phyloP scores from a whole-genome alignment of 495 filamentous ascomycete species.

The Penicillium salamii region DNA sequence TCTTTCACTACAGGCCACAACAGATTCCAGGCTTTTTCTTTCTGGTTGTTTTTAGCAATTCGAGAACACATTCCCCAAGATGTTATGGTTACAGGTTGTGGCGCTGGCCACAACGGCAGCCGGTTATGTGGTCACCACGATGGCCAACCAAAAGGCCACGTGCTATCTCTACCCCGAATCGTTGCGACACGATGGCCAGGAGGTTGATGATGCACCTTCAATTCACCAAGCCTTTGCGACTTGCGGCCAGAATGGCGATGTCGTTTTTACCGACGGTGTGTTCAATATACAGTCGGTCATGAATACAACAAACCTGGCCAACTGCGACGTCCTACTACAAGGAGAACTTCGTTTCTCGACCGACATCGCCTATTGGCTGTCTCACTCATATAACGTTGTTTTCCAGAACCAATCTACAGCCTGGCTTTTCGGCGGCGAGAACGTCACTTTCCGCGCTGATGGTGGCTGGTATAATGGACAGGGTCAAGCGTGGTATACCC shows the following conservation, averaged over 20 bases:
- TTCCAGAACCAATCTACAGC: slow-evolving; percentile 50
- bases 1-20: too few relatives aligned
- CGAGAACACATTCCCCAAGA: too few relatives aligned
- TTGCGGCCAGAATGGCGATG: slow-evolving; percentile 36
- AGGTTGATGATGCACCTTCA: slow-evolving; percentile 38
- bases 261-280: slow-evolving; percentile 36
- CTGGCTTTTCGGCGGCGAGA: slow-evolving; percentile 43
- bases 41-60: too few relatives aligned
- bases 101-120: slow-evolving; percentile 9
- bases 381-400: slow-evolving; percentile 37
- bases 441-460: slow-evolving; percentile 32
- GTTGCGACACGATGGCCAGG: slow-evolving; percentile 11
- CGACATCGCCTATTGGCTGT: slow-evolving; percentile 45
- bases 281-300: slow-evolving; percentile 41
- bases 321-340: slow-evolving; percentile 35
- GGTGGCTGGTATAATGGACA: slow-evolving; percentile 48
- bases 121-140: slow-evolving; percentile 8
- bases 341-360: slow-evolving; percentile 39
- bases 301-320: slow-evolving; percentile 44
- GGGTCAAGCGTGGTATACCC: slow-evolving; percentile 45
- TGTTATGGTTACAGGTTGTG: slow-evolving; percentile 4
- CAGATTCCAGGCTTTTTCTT: too few relatives aligned
- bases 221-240: slow-evolving; percentile 40
- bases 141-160: slow-evolving; percentile 4
- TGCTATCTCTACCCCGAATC: slow-evolving; percentile 21